phyloP scores from a whole-genome alignment of 176 grass and related monocot genomes.

The Carex littledalei region DNA sequence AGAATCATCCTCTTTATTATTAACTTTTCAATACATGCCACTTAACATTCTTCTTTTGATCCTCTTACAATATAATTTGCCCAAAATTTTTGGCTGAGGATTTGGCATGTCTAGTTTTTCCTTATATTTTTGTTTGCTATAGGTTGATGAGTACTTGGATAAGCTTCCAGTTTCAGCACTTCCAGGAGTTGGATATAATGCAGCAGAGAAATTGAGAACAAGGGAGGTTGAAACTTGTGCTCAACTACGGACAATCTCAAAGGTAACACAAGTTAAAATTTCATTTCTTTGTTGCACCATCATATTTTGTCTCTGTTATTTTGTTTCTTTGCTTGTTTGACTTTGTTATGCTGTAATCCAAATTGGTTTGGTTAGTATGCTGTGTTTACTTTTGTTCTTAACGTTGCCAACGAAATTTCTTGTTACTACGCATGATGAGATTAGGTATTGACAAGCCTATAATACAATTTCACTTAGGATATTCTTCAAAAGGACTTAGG shows the following conservation, averaged over 20 bases:
- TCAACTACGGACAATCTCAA: slow-evolving; percentile 55
- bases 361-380: slow-evolving; percentile 12
- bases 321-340: slow-evolving; percentile 14
- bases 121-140: slow-evolving; percentile 10
- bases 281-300: slow-evolving; percentile 19
- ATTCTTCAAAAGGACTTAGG: slow-evolving; percentile 75
- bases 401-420: slow-evolving; percentile 19
- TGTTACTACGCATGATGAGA: neutral
- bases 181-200: slow-evolving; percentile 72
- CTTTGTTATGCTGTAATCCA: neutral
- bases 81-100: neutral
- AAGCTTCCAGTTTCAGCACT: slow-evolving; percentile 75
- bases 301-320: slow-evolving; percentile 7
- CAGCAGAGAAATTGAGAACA: slow-evolving; percentile 57
- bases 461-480: slow-evolving; percentile 45
- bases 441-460: neutral
- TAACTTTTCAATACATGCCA: neutral
- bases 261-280: slow-evolving; percentile 31
- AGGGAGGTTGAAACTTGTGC: slow-evolving; percentile 60
- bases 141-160: slow-evolving; percentile 70
- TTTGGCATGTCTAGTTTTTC: neutral
- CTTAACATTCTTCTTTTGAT: neutral
- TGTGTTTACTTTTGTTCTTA: slow-evolving; percentile 16
- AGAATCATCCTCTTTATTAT: neutral
- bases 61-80: slow-evolving; percentile 13